Evolutionary conservation across 148 eudicot genomes (phyloP), one percentile per base, ranked within the genome.

Genomic region (Chenopodium quinoa): DNA sequence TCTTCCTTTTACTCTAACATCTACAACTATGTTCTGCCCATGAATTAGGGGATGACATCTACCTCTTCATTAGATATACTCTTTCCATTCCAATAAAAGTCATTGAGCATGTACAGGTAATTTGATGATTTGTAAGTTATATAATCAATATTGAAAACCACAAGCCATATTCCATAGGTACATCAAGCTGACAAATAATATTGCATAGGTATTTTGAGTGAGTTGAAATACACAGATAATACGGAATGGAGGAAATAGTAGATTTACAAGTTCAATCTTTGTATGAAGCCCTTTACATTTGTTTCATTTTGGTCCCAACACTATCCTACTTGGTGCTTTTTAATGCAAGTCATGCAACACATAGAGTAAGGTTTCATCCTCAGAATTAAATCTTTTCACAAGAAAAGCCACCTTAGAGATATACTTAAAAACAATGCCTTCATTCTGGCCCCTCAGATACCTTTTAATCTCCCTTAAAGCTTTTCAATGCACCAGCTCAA

Each of bases 251-350:
- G 54, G 16, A 13, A 50, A 11, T 64, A 64, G 31, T 64, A 64
- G 25, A 27, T 64, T 23, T 11, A 64, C 68, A 64, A 64, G 17
- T 64, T 34, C 1, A 6, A 40, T 40, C 44, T 40, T 40, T 40
- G 44, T 40, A 40, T 40, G 44, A 40, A 40, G 44, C 44, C 8
- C 44, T 40, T 40, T 40, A 40, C 5, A n/a, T 64, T 2, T 50
- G 14, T 50, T 50, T 50, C 13, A 13, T 64, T 64, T 25, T 64
- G 27, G 68, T 64, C 68, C 37, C 2, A n/a, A 64, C 29, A 77
- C 71, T 58, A 23, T 64, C 54, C 11, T 4, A 76, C 4, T n/a
- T 44, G 72, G 46, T 44, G 80, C 56, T 78, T 65, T 73, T 29
- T 22, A 0, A 40, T 40, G 44, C 27, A 27, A 27, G 27, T 27